Conservation (phyloP, 2,329 filamentous ascomycete genomes). For the Cercospora beticola region DNA sequence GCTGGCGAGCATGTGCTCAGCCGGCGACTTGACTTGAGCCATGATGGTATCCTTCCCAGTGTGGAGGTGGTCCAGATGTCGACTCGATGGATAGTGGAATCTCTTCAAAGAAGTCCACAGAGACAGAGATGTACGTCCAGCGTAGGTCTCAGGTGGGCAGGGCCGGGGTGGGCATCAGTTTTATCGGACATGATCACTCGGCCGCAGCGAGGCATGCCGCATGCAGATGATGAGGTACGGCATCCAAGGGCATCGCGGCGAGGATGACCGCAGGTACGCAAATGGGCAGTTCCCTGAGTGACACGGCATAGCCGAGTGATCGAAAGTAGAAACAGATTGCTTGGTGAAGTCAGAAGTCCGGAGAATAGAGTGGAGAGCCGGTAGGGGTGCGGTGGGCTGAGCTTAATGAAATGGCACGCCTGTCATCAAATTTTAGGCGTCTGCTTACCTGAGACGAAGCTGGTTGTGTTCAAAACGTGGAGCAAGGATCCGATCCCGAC, state of each 20-base stretch:
- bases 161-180: background rate
- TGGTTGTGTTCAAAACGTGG: background rate
- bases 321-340: slow-evolving; percentile 13
- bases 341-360: slow-evolving; percentile 5
- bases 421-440: slow-evolving; percentile 9
- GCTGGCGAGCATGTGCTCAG: slow-evolving; percentile 13
- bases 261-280: slow-evolving; percentile 4
- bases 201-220: slow-evolving; percentile 9
- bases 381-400: background rate
- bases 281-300: slow-evolving; percentile 8
- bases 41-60: background rate
- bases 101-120: background rate
- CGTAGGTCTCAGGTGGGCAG: background rate
- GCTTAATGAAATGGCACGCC: background rate
- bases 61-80: background rate
- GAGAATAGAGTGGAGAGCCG: slow-evolving; percentile 14
- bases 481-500: slow-evolving; percentile 3
- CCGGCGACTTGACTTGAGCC: slow-evolving; percentile 11
- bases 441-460: background rate
- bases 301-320: slow-evolving; percentile 9
- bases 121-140: background rate
- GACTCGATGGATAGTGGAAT: background rate
- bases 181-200: slow-evolving; percentile 8
- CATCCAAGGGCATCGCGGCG: slow-evolving; percentile 4
- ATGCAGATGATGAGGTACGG: slow-evolving; percentile 3